A percentile compares a stretch with the other conserved stretches of the same genome.
These are phyloP conservation scores for Przewalskia tangutica DNA, from an alignment of 257 asterid genomes.

Conservation along the genomic window DNA sequence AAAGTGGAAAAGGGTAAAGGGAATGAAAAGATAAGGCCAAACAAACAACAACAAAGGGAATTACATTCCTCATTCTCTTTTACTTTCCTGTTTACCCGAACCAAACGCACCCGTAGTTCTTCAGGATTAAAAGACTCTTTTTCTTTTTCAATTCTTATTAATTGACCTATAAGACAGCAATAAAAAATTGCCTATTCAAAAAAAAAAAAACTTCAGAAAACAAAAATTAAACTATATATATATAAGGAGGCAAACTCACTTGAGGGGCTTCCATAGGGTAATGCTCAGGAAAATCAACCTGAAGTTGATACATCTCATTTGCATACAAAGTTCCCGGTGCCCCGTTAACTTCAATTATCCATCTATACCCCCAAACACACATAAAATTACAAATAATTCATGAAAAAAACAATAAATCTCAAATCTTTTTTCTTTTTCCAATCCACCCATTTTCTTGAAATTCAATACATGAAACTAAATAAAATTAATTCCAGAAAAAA, in stretches of 20 bases:
- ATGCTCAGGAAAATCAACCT: conserved; percentile 49
- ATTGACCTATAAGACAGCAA: neutral
- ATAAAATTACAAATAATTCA: neutral
- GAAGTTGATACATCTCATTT: conserved; percentile 38
- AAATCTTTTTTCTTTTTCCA: neutral
- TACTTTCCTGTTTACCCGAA: too few relatives aligned
- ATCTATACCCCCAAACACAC: conserved; percentile 10
- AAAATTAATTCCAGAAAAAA: neutral
- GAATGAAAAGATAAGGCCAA: too few relatives aligned
- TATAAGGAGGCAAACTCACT: conserved; percentile 9
- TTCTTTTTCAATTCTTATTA: neutral
- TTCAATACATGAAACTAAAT: neutral
- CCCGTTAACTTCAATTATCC: conserved; percentile 44
- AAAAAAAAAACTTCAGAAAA: neutral
- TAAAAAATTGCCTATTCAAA: neutral
- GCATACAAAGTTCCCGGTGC: conserved; percentile 37
- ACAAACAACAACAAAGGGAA: too few relatives aligned
- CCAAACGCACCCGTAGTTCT: too few relatives aligned
- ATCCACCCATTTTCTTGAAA: neutral
- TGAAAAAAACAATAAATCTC: neutral
- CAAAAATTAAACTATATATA: neutral
- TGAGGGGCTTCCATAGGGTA: conserved; percentile 52
- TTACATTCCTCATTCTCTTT: too few relatives aligned
- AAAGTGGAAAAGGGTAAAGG: too few relatives aligned
- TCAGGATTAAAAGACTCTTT: neutral